phyloP scores from a whole-genome alignment of 2,329 filamentous ascomycete genomes.

The Pseudocercospora musae region DNA sequence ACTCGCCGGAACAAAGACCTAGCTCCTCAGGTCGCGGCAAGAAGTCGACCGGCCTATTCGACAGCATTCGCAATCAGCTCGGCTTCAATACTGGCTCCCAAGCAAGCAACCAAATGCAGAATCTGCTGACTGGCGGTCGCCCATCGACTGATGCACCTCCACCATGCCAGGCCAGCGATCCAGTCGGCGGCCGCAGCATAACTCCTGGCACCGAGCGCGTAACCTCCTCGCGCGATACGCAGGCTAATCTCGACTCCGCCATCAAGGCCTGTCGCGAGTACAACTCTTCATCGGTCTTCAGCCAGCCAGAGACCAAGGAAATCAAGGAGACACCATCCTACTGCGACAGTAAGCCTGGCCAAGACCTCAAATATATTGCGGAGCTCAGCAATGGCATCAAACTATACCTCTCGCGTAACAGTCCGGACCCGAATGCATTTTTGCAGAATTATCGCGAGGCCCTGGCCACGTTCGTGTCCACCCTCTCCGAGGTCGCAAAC shows the following conservation, averaged over 20 bases:
- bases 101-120: conserved; percentile 36
- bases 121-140: conserved; percentile 27
- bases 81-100: conserved; percentile 43
- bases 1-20: conserved; percentile 54
- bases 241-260: conserved; percentile 72
- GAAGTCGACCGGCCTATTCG: conserved; percentile 60
- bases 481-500: conserved; percentile 66
- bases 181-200: conserved; percentile 18
- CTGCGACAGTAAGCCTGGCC: conserved; percentile 72
- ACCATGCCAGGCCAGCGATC: conserved; percentile 32
- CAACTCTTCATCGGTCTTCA: conserved; percentile 70
- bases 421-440: conserved; percentile 53
- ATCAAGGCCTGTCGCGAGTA: conserved; percentile 75
- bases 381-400: conserved; percentile 69
- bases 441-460: conserved; percentile 57
- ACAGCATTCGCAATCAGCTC: conserved; percentile 59
- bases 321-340: conserved; percentile 79
- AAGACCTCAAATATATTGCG: conserved; percentile 69
- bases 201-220: conserved; percentile 35
- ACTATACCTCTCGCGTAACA: conserved; percentile 65
- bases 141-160: conserved; percentile 30
- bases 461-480: conserved; percentile 65
- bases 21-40: conserved; percentile 29
- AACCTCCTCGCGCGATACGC: conserved; percentile 49
- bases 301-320: conserved; percentile 64